Evolutionary conservation across 345 rosid species (phyloP).

Genomic region (Balakata baccata): DNA sequence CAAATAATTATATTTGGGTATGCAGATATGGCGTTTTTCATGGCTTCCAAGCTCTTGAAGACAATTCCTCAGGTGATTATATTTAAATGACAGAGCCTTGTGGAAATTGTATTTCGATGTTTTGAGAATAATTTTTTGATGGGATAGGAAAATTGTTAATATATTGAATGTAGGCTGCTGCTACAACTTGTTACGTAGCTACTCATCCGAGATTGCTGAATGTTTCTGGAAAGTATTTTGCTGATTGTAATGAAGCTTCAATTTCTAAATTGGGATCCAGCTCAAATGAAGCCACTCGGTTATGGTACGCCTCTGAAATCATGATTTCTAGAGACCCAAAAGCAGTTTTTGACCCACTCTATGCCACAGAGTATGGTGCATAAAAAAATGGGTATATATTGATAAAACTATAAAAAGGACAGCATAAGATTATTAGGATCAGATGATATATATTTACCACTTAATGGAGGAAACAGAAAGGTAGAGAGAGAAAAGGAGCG

Average conservation of each 20-base stretch:
- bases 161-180: constrained; percentile 62
- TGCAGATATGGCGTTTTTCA: constrained; percentile 77
- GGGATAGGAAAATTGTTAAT: not conserved
- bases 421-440: not conserved
- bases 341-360: constrained; percentile 42
- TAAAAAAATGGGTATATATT: not conserved
- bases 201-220: constrained; percentile 54
- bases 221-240: constrained; percentile 71
- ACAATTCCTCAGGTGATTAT: constrained; percentile 76
- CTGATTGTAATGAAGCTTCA: constrained; percentile 81
- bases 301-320: constrained; percentile 82
- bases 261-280: constrained; percentile 69
- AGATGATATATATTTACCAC: not conserved
- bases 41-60: constrained; percentile 79
- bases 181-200: constrained; percentile 90
- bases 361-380: constrained; percentile 18
- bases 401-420: not conserved
- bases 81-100: not conserved
- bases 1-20: not conserved
- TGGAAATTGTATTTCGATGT: not conserved
- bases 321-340: constrained; percentile 63
- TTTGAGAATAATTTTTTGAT: not conserved
- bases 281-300: constrained; percentile 60
- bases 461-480: not conserved
- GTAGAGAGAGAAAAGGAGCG: not conserved